Conservation (phyloP, 192 early-diverging fungal genomes). For the Coemansia sp. region DNA sequence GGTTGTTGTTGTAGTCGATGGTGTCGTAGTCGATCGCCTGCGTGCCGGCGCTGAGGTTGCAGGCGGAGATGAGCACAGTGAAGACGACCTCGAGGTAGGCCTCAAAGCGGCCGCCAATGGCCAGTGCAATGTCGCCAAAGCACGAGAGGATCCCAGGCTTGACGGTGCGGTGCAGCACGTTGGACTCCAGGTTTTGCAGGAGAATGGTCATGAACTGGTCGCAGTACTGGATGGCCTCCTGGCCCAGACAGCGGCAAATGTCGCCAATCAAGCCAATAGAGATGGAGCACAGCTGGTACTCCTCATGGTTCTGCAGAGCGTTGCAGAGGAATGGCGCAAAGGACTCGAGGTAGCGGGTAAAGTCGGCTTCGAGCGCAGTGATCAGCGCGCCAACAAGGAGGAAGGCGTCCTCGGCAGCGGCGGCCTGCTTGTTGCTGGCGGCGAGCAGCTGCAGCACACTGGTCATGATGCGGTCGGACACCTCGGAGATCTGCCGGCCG, state of each 20-base stretch:
- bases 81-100: constrained; percentile 76
- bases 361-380: constrained; percentile 75
- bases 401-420: constrained; percentile 88
- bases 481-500: constrained; percentile 60
- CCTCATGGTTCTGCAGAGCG: constrained; percentile 84
- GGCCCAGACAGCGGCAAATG: constrained; percentile 81
- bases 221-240: constrained; percentile 67
- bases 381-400: constrained; percentile 81
- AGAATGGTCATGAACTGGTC: constrained; percentile 80
- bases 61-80: constrained; percentile 81
- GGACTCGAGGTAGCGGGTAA: constrained; percentile 79
- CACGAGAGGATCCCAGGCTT: constrained; percentile 92
- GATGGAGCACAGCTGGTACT: constrained; percentile 87
- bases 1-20: constrained; percentile 78
- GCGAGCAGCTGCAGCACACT: constrained; percentile 71
- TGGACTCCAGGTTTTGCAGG: constrained; percentile 69
- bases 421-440: constrained; percentile 67
- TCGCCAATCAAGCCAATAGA: constrained; percentile 97
- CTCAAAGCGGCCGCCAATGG: constrained; percentile 83
- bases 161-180: constrained; percentile 73
- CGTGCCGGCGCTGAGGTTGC: constrained; percentile 55
- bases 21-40: constrained; percentile 61
- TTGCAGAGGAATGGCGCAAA: constrained; percentile 77
- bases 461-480: constrained; percentile 89
- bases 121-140: constrained; percentile 98